Conservation (phyloP, 345 rosid species). For the Dipteronia dyeriana region DNA sequence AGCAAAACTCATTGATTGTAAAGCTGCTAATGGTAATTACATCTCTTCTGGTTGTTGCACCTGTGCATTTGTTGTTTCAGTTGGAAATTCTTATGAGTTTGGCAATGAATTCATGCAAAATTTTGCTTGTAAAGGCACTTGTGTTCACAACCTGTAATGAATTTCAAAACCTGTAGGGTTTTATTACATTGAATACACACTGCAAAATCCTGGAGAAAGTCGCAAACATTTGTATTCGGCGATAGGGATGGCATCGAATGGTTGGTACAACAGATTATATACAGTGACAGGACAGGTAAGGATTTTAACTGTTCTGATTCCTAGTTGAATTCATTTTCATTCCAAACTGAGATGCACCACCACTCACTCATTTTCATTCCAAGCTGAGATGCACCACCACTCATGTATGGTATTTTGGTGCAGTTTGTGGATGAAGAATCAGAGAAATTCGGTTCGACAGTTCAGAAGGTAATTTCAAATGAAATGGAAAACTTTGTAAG, state of each 20-base stretch:
- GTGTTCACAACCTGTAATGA: not conserved
- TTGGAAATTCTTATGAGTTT: not conserved
- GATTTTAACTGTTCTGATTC: not conserved
- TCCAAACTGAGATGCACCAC: not conserved
- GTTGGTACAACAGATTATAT: conserved; percentile 90
- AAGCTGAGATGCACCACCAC: not conserved
- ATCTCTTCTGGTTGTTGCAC: not conserved
- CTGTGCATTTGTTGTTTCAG: not conserved
- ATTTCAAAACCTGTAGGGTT: conserved; percentile 45
- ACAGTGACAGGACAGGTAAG: conserved; percentile 88
- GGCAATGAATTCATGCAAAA: not conserved
- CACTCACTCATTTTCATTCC: not conserved
- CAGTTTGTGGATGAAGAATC: conserved; percentile 75
- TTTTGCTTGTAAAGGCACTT: not conserved
- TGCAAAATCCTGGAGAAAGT: conserved; percentile 86
- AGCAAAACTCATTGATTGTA: conserved; percentile 73
- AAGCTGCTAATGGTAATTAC: conserved; percentile 54
- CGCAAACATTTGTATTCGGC: conserved; percentile 71
- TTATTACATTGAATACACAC: conserved; percentile 84
- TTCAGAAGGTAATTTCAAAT: conserved; percentile 57
- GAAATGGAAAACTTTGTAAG: not conserved
- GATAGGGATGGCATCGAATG: conserved; percentile 83
- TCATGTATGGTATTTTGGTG: not conserved
- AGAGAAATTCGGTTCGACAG: conserved; percentile 55
- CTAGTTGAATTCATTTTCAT: not conserved